Evolutionary conservation across 495 filamentous ascomycete genomes (phyloP).

Genomic region (Talaromyces ruber): DNA sequence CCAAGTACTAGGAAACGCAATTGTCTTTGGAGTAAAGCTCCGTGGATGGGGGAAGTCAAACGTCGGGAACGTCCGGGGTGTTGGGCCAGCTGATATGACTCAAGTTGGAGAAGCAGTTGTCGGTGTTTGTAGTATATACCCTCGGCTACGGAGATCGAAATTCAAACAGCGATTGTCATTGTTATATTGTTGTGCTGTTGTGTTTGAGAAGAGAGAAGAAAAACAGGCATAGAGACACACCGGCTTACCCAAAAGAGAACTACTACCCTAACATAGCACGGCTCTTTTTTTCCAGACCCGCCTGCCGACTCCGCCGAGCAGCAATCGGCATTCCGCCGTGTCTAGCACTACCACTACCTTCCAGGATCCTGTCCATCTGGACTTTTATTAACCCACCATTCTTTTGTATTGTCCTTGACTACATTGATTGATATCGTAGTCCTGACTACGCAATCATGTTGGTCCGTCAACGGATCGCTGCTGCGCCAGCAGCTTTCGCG

Average conservation of each 20-base stretch:
- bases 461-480: slow-evolving; percentile 1
- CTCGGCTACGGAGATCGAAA: background rate
- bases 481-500: slow-evolving; percentile 18
- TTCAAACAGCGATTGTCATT: no score
- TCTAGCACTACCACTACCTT: background rate
- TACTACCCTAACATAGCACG: no score
- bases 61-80: background rate
- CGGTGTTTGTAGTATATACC: no score
- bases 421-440: slow-evolving; percentile 23
- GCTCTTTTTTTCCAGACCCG: slow-evolving; percentile 6
- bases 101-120: background rate
- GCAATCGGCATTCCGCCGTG: background rate
- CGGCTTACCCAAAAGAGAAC: slow-evolving; percentile 38
- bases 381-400: no score
- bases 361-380: no score
- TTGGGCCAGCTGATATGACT: background rate
- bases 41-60: background rate
- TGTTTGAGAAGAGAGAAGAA: background rate
- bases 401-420: background rate
- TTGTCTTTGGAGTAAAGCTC: background rate
- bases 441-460: slow-evolving; percentile 17
- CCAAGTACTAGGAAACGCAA: no score
- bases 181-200: no score
- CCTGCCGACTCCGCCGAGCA: slow-evolving; percentile 7
- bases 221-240: slow-evolving; percentile 26